Base-by-base conservation (phyloP, 139 green algal species). In the Coelastrella sp. region DNA sequence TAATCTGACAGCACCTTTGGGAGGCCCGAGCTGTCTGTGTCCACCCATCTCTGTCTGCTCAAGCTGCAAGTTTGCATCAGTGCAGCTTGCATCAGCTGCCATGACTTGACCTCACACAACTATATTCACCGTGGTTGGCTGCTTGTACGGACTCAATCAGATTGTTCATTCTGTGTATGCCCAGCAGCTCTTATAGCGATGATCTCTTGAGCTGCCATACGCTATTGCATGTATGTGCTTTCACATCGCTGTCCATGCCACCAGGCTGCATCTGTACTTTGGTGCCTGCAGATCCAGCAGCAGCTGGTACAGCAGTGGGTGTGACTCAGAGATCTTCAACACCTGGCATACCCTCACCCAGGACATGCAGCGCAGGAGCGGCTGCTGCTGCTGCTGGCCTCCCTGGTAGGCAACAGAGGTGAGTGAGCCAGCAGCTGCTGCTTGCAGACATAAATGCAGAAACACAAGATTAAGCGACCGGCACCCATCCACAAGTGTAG, bases 381-480 rank as follows among this genome's bases (percentile, higher is more conserved):
- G 76, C 27, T n/a, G 56, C 56, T 58, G 80, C 80, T 57, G 56
- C 80, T 85, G 80, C 74, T 59, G 74, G 12, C 58, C 12, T 24
- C 7, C 7, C 74, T 80, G 74, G 24, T 58, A 73, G 73, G 58
- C 80, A 85, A 7, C 19, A 66, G 56, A 85, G 80, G 80, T 85
- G 8, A 85, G 7, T 11, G 9, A 17, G 12, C 12, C 12, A 17
- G 12, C 12, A 72, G 15, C 63, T 78, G 70, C 19, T 78, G 6
- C 70, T 9, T 78, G 70, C 70, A 35, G 35, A 49, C 35, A 49
- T 49, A n/a, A n/a, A n/a, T n/a, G n/a, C n/a, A n/a, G n/a, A 49
- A 49, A 49, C 35, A 49, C 35, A 49, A 49, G 35, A 49, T 49
- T 49, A 3, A 49, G 35, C 35, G 35, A 49, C 35, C 3, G 35